Evolutionary conservation across 1,284 basidiomycete genomes (phyloP), one percentile per base, ranked within the genome.

Genomic region (Fomitopsis betulina): DNA sequence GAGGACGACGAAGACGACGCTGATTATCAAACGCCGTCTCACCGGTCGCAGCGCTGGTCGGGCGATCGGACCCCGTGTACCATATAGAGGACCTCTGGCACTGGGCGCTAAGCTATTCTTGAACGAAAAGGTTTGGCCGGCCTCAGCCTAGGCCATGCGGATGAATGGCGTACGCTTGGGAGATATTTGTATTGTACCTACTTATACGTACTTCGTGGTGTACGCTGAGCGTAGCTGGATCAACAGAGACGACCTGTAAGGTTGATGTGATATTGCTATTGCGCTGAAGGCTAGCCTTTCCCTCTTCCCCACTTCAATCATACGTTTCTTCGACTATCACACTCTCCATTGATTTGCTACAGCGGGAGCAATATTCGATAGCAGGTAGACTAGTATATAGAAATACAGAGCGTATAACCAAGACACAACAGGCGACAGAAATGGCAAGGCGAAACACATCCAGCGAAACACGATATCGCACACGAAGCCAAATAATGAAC

Each of bases 341-440:
- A 10, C 35, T 37, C 8, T 15, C 13, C 35, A 37, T 37, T 15
- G 21, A 45, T 27, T 50, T 35, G 49, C 49, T 51, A 51, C 49
- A 51, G 33, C 19, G 15, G 32, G 54, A 56, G 55, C 55, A 56
- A 52, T 56, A 56, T 23, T 72, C 71, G 72, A 73, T 72, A 73
- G 70, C 70, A 72, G 65, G 64, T 60, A 66, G 65, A 70, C 67
- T 62, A 65, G 47, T 58, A 43, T 56, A 56, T 56, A 38, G 62
- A 69, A 71, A 72, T 73, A 73, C 72, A 73, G 59, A 70, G 70
- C 71, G 65, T 62, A 62, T 68, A 70, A 68, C 62, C 65, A 70
- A 70, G 66, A 71, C 65, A 69, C 66, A 70, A 69, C 67, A 70
- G 69, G 68, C 64, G 67, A 73, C 67, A 63, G 60, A 59, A 57